These are phyloP conservation scores for Batkoa obscura DNA, from an alignment of 371 early-diverging fungal species.

Conservation along the genomic window DNA sequence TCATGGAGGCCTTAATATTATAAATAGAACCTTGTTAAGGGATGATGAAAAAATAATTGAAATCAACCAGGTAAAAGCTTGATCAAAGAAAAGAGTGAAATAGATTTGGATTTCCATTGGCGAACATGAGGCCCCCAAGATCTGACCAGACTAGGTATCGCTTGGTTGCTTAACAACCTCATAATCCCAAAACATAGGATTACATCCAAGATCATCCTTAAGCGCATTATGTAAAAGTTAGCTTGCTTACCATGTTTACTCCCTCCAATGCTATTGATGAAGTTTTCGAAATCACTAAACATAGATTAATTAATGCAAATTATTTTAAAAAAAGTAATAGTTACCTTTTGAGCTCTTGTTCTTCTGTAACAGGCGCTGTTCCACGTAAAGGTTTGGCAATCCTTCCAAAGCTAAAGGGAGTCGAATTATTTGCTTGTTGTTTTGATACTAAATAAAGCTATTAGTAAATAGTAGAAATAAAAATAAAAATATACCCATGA, in stretches of 20 bases:
- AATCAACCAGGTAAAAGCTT: neutral
- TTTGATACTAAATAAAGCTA: neutral
- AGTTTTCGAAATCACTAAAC: constrained; percentile 1
- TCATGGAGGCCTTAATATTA: too few species aligned
- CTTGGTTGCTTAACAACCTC: neutral
- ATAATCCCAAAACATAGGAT: neutral
- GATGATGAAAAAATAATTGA: too few species aligned
- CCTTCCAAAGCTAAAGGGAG: constrained; percentile 46
- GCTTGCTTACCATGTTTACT: constrained; percentile 1
- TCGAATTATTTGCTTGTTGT: constrained; percentile 1
- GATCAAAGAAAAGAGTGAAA: neutral
- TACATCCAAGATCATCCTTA: neutral
- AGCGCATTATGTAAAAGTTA: constrained; percentile 1
- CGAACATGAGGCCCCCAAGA: neutral
- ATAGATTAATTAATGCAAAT: neutral
- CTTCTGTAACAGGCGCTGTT: constrained; percentile 12
- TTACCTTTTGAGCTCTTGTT: neutral
- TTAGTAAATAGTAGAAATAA: too few species aligned
- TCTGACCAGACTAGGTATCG: neutral
- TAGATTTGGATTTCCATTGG: neutral
- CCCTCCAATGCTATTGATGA: neutral
- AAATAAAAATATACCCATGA: constrained; percentile 23
- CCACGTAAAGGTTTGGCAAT: constrained; percentile 88
- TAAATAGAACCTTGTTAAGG: too few species aligned
- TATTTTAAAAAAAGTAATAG: neutral